Evolutionary conservation across 2,329 filamentous ascomycete species (phyloP).

Genomic region (Trichoderma sp.): DNA sequence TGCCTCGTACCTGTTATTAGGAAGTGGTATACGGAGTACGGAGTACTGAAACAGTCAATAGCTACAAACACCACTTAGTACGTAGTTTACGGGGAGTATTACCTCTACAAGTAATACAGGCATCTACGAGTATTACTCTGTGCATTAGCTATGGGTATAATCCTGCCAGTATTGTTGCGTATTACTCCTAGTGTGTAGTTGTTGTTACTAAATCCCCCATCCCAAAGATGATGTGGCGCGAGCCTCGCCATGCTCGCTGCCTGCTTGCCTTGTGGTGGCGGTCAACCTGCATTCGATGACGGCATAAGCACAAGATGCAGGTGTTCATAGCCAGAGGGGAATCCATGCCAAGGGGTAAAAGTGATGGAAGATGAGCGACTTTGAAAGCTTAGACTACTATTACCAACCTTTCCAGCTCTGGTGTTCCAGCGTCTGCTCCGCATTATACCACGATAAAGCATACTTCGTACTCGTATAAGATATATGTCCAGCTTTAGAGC

Average conservation of each 20-base stretch:
- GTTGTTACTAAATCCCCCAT: background rate
- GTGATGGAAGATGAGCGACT: background rate
- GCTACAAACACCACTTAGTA: no score
- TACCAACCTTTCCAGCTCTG: background rate
- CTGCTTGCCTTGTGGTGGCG: background rate
- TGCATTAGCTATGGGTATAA: no score
- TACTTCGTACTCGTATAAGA: background rate
- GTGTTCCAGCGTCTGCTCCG: background rate
- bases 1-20: no score
- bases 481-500: no score
- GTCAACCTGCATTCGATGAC: background rate
- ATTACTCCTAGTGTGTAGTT: background rate
- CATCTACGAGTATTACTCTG: no score
- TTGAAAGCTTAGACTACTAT: background rate
- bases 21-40: no score
- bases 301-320: background rate
- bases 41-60: no score
- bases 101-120: no score
- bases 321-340: background rate
- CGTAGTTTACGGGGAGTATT: no score
- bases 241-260: background rate
- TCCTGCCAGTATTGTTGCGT: background rate
- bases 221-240: background rate
- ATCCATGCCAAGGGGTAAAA: background rate
- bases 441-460: background rate